Percentiles rank a stretch among this genome's conserved stretches.
Conservation (phyloP, 2,329 filamentous ascomycete species). For the Trichothecium roseum region DNA sequence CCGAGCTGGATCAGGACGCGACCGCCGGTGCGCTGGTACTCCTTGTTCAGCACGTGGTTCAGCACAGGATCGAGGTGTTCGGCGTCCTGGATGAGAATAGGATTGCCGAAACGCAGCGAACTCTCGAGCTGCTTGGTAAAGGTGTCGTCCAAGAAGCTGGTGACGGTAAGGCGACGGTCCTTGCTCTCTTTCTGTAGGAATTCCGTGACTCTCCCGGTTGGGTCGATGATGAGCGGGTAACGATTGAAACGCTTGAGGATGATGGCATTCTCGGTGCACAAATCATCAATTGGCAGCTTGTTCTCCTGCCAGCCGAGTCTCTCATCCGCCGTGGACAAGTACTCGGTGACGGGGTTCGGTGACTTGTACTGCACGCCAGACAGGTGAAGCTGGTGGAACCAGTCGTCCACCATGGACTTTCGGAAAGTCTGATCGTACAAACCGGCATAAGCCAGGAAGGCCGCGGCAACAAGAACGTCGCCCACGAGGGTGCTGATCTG, state of each 20-base stretch:
- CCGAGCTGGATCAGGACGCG: constrained; percentile 97
- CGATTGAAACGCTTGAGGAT: constrained; percentile 96
- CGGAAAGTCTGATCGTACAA: constrained; percentile 97
- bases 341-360: constrained; percentile 91
- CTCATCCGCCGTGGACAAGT: constrained; percentile 92
- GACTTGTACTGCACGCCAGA: constrained; percentile 92
- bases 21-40: constrained; percentile 96
- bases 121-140: constrained; percentile 98
- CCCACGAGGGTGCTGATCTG: constrained; percentile 95
- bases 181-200: constrained; percentile 94
- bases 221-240: constrained; percentile 96
- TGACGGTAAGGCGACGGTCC: constrained; percentile 86
- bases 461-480: constrained; percentile 91
- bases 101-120: constrained; percentile 92
- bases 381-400: constrained; percentile 83
- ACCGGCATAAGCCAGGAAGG: constrained; percentile 92
- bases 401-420: constrained; percentile 96
- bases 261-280: constrained; percentile 98
- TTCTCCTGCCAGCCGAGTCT: constrained; percentile 92
- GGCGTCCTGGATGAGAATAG: constrained; percentile 95
- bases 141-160: constrained; percentile 94
- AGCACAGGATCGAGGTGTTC: constrained; percentile 95
- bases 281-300: constrained; percentile 84
- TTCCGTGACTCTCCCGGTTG: constrained; percentile 86
- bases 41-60: constrained; percentile 98